These are phyloP conservation scores for Monilinia vaccinii-corymbosi DNA, from an alignment of 2,329 filamentous ascomycete species.

Conservation along the genomic window DNA sequence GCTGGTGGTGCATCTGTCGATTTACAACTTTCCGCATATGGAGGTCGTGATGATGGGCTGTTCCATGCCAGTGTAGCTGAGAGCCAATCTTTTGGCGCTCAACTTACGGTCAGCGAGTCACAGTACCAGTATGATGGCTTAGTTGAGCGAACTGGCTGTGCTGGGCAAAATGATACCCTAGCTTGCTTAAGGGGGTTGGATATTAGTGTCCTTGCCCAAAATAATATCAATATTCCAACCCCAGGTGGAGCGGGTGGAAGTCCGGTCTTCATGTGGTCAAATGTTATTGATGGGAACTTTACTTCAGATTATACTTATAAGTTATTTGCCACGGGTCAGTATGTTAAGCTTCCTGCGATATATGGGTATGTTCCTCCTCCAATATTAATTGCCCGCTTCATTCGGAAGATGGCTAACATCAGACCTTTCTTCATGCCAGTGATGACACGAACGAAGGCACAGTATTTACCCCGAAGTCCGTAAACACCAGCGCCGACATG, in stretches of 20 bases:
- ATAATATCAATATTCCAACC: slow-evolving; percentile 34
- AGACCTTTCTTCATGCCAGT: slow-evolving; percentile 20
- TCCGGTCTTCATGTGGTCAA: slow-evolving; percentile 45
- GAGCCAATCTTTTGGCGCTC: slow-evolving; percentile 42
- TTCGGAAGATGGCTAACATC: background rate
- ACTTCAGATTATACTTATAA: slow-evolving; percentile 42
- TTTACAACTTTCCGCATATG: slow-evolving; percentile 51
- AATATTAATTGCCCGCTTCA: no score
- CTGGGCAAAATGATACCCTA: slow-evolving; percentile 31
- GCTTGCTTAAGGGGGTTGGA: slow-evolving; percentile 39
- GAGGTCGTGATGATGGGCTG: slow-evolving; percentile 38
- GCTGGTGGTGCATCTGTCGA: slow-evolving; percentile 59
- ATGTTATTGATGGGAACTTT: slow-evolving; percentile 45
- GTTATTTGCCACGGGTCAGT: slow-evolving; percentile 39
- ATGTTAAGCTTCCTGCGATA: slow-evolving; percentile 45
- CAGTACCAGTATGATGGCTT: slow-evolving; percentile 45
- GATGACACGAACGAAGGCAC: slow-evolving; percentile 59
- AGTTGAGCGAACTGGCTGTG: slow-evolving; percentile 36
- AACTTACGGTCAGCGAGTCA: slow-evolving; percentile 38
- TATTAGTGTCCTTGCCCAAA: slow-evolving; percentile 34
- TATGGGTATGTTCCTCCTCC: slow-evolving; percentile 29
- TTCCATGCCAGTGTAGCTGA: slow-evolving; percentile 44
- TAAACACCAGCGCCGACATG: slow-evolving; percentile 38
- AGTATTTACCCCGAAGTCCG: slow-evolving; percentile 43
- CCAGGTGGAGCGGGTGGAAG: slow-evolving; percentile 27